Percentiles rank a stretch among this genome's conserved stretches.
Conservation (phyloP, 1,139 yeast genomes). For the Protomyces gravidus region DNA sequence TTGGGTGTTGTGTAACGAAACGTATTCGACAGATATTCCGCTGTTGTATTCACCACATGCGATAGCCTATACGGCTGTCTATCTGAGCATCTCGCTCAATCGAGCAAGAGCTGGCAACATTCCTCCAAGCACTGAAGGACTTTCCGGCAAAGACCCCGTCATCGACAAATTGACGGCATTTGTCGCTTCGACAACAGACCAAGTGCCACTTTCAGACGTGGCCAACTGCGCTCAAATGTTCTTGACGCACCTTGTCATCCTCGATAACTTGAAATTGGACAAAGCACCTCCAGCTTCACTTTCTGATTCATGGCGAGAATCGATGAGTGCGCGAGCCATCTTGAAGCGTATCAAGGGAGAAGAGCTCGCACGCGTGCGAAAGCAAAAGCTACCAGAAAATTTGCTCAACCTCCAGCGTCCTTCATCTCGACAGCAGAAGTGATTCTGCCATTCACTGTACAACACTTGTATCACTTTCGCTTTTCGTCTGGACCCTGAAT, state of each 20-base stretch:
- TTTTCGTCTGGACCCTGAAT: too few species aligned
- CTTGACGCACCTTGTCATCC: neutral
- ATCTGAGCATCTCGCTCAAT: constrained; percentile 3
- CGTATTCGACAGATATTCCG: constrained; percentile 81
- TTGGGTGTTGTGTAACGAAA: constrained; percentile 88
- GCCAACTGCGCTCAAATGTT: neutral
- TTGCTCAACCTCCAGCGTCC: neutral
- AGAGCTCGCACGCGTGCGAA: neutral
- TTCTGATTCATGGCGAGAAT: neutral
- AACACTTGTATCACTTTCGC: too few species aligned
- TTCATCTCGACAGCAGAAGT: neutral
- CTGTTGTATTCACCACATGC: constrained; percentile 83
- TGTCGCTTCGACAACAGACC: neutral
- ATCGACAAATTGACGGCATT: neutral
- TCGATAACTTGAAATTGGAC: neutral
- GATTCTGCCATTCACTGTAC: too few species aligned
- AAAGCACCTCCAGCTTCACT: neutral
- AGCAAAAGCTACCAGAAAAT: neutral
- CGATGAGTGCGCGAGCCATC: neutral
- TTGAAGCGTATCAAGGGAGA: neutral
- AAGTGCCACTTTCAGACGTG: neutral
- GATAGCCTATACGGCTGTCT: constrained; percentile 78
- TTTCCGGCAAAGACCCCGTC: neutral
- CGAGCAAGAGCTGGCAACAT: neutral
- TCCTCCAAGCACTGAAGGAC: neutral